Conservation (phyloP, 768 basidiomycete genomes). For the Boletus rufocinnamomeus region DNA sequence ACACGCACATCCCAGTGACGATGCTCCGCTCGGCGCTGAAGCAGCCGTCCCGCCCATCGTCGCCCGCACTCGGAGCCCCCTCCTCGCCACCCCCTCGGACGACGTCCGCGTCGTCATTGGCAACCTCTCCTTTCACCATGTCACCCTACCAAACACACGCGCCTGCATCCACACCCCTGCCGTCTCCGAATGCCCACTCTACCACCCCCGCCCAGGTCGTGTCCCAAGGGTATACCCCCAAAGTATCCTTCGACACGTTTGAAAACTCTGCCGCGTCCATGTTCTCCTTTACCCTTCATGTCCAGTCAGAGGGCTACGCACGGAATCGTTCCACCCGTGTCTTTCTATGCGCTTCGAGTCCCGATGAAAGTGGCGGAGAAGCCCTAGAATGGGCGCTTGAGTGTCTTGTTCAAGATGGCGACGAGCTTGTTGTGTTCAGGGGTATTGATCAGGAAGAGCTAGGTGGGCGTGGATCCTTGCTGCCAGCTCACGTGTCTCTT, state of each 20-base stretch:
- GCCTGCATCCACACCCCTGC: conserved; percentile 17
- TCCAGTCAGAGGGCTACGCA: conserved; percentile 80
- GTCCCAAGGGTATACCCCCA: conserved; percentile 39
- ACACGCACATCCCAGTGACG: conserved; percentile 14
- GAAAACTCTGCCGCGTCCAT: conserved; percentile 78
- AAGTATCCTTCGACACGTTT: conserved; percentile 85
- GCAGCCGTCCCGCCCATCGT: conserved; percentile 36
- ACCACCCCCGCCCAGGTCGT: conserved; percentile 19
- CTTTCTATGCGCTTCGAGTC: conserved; percentile 85
- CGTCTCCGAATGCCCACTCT: conserved; percentile 22
- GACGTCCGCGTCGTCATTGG: conserved; percentile 20
- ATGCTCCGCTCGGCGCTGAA: conserved; percentile 59
- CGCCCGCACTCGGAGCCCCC: conserved; percentile 15
- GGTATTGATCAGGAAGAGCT: conserved; percentile 88
- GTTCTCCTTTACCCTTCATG: conserved; percentile 86
- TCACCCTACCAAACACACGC: conserved; percentile 19
- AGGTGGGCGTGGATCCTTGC: conserved; percentile 44
- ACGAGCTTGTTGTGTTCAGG: conserved; percentile 89
- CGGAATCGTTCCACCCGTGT: conserved; percentile 78
- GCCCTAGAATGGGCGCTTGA: conserved; percentile 95
- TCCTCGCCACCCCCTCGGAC: conserved; percentile 30
- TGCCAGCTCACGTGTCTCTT: neutral
- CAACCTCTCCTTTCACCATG: conserved; percentile 25
- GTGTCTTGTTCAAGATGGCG: conserved; percentile 80
- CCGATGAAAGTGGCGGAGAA: conserved; percentile 84